Conservation (phyloP, 176 grass and related monocot genomes). For the Triticum turgidum region DNA sequence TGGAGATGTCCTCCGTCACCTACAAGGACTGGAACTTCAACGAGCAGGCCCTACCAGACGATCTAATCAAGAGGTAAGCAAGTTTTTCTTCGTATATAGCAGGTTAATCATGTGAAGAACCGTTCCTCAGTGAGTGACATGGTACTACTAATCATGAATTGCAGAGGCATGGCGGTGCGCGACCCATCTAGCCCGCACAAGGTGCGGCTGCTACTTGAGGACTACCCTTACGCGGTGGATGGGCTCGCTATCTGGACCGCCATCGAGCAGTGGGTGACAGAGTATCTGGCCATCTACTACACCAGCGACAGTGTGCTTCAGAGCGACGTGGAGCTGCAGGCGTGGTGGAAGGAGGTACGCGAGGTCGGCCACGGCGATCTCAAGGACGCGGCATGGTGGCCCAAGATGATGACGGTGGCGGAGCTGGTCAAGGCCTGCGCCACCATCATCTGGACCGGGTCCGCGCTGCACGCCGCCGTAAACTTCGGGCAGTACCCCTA, state of each 20-base stretch:
- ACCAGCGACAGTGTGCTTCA: slow-evolving; percentile 37
- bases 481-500: slow-evolving; percentile 69
- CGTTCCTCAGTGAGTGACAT: background rate
- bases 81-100: no score
- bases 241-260: slow-evolving; percentile 46
- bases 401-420: slow-evolving; percentile 45
- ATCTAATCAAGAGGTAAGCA: background rate
- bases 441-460: slow-evolving; percentile 58
- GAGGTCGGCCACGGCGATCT: slow-evolving; percentile 68
- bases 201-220: slow-evolving; percentile 32
- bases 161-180: slow-evolving; percentile 4
- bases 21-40: slow-evolving; percentile 6
- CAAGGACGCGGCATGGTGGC: slow-evolving; percentile 70
- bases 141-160: background rate
- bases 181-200: slow-evolving; percentile 47
- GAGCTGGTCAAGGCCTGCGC: slow-evolving; percentile 56
- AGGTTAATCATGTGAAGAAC: background rate
- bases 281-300: slow-evolving; percentile 61
- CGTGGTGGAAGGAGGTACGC: slow-evolving; percentile 74
- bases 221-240: slow-evolving; percentile 45
- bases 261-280: slow-evolving; percentile 51
- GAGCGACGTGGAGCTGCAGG: slow-evolving; percentile 60
- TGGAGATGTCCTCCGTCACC: background rate
- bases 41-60: slow-evolving; percentile 1
- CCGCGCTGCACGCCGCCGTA: slow-evolving; percentile 56